Percentiles rank a stretch among this genome's conserved stretches.
These are phyloP conservation scores for Leptomonas pyrrhocoris DNA, from an alignment of 208 protist species.

Conservation along the genomic window DNA sequence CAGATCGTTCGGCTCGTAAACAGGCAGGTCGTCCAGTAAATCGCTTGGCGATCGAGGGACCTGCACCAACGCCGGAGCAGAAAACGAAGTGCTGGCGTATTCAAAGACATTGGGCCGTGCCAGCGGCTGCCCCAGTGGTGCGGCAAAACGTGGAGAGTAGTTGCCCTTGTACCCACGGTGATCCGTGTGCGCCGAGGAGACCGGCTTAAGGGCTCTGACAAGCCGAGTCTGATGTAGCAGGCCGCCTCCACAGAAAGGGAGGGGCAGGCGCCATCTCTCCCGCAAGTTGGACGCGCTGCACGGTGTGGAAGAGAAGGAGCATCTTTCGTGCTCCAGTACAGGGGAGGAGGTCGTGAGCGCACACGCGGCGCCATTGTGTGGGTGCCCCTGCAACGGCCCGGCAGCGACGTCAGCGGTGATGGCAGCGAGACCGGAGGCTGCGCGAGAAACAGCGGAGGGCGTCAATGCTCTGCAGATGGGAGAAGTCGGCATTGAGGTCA, in stretches of 20 bases:
- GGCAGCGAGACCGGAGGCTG: neutral
- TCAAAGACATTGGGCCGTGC: conserved; percentile 1
- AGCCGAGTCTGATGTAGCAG: conserved; percentile 13
- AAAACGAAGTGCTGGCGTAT: neutral
- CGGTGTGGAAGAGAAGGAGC: neutral
- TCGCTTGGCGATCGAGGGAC: conserved; percentile 20
- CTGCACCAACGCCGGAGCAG: neutral
- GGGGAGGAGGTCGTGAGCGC: neutral
- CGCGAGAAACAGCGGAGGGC: neutral
- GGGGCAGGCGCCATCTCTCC: neutral
- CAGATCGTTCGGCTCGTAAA: conserved; percentile 52
- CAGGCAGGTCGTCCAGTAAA: conserved; percentile 47
- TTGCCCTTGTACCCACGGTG: neutral
- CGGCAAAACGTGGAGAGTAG: neutral
- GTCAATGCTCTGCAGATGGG: conserved; percentile 1
- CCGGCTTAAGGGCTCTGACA: conserved; percentile 11
- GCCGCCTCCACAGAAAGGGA: neutral
- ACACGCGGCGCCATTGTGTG: neutral
- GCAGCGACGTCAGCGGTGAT: neutral
- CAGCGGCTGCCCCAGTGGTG: neutral
- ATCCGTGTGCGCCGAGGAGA: conserved; percentile 8
- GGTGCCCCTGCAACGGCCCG: neutral
- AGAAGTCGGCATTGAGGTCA: neutral
- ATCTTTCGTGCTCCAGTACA: neutral
- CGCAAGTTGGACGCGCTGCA: neutral